These are phyloP conservation scores for Solanum lycopersicoides DNA, from an alignment of 257 asterid genomes.

Conservation along the genomic window DNA sequence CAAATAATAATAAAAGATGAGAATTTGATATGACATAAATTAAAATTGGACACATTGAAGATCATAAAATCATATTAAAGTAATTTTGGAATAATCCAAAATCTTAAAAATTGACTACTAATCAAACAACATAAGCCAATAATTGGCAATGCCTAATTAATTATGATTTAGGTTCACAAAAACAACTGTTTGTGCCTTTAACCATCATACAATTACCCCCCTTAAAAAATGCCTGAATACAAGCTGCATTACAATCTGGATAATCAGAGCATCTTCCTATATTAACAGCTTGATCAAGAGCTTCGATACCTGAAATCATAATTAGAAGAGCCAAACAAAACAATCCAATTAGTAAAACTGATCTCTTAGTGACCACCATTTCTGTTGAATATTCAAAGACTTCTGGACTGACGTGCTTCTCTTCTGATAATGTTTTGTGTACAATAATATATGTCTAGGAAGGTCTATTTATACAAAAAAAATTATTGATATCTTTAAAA, in stretches of 20 bases:
- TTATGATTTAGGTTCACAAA: not conserved
- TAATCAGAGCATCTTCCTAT: not conserved
- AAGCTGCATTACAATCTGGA: not conserved
- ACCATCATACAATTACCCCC: not conserved
- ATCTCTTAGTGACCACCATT: not conserved
- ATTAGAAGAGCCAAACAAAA: not conserved
- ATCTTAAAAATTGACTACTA: not conserved
- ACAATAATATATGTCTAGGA: not conserved
- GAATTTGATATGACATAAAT: not conserved
- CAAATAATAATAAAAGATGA: not conserved
- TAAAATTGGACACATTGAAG: not conserved
- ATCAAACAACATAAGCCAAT: not conserved
- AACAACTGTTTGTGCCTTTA: not conserved
- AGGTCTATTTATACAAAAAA: not conserved
- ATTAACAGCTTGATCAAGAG: not conserved
- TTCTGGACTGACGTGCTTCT: not conserved
- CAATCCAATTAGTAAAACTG: not conserved
- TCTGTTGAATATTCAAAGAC: not conserved
- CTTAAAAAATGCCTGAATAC: not conserved
- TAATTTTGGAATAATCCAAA: not conserved
- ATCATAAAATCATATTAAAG: not conserved
- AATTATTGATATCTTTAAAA: not conserved
- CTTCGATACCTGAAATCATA: not conserved
- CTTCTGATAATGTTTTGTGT: not conserved
- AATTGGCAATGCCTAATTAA: not conserved